Conservation (phyloP, 768 basidiomycete species). For the Mycena pura region DNA sequence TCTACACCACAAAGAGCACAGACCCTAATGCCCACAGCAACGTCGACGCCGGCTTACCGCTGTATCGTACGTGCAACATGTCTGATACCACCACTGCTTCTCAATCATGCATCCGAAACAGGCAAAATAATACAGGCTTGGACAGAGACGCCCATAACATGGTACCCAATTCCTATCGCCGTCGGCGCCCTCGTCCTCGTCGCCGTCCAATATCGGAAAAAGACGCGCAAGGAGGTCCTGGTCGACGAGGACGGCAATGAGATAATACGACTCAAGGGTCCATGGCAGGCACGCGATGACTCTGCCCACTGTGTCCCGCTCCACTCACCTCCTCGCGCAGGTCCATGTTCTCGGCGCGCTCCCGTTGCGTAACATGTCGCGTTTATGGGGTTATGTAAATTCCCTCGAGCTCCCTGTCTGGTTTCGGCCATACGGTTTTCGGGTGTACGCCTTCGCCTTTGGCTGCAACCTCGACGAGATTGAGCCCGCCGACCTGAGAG, state of each 20-base stretch:
- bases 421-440: constrained; percentile 91
- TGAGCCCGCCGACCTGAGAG: constrained; percentile 75
- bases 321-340: constrained; percentile 43
- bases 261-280: constrained; percentile 81
- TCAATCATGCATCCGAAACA: too few relatives aligned
- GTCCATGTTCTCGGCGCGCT: constrained; percentile 97
- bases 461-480: constrained; percentile 95
- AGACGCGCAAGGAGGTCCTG: constrained; percentile 67
- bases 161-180: constrained; percentile 93
- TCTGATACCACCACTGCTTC: too few relatives aligned
- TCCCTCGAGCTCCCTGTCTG: constrained; percentile 92
- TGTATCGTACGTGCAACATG: constrained; percentile 63
- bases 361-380: constrained; percentile 93
- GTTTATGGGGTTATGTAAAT: constrained; percentile 96
- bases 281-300: constrained; percentile 81
- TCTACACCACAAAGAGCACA: constrained; percentile 22
- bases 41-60: constrained; percentile 43
- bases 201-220: constrained; percentile 76
- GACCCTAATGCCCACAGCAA: constrained; percentile 27
- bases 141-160: constrained; percentile 88
- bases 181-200: constrained; percentile 90
- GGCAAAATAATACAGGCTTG: constrained; percentile 78
- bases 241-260: constrained; percentile 87
- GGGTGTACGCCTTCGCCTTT: constrained; percentile 85
- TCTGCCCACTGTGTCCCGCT: background rate